These are phyloP conservation scores for Coleophoma crateriformis DNA, from an alignment of 2,329 filamentous ascomycete species.

Conservation along the genomic window DNA sequence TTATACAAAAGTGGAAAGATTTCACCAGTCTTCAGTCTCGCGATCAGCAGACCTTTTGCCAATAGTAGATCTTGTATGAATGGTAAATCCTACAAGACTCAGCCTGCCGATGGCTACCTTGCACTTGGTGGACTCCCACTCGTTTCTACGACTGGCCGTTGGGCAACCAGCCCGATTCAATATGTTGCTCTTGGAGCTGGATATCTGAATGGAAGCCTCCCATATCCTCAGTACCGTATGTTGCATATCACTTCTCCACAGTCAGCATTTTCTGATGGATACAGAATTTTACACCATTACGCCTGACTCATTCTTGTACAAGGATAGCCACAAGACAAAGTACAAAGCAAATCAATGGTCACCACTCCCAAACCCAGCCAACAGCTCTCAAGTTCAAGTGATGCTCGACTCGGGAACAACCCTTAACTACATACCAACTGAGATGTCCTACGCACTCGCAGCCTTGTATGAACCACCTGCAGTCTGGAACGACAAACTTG, in stretches of 20 bases:
- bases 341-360: background rate
- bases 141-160: slow-evolving; percentile 19
- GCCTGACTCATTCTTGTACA: slow-evolving; percentile 7
- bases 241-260: background rate
- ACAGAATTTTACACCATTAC: slow-evolving; percentile 10
- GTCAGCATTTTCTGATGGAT: background rate
- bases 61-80: background rate
- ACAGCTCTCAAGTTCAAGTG: background rate
- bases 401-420: slow-evolving; percentile 11
- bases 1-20: slow-evolving; percentile 39
- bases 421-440: slow-evolving; percentile 6
- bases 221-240: slow-evolving; percentile 4
- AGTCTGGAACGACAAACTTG: background rate
- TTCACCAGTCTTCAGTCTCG: slow-evolving; percentile 41
- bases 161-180: slow-evolving; percentile 11
- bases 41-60: slow-evolving; percentile 28
- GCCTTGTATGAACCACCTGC: slow-evolving; percentile 6
- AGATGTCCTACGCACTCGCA: slow-evolving; percentile 5
- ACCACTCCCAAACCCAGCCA: background rate
- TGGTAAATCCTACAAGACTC: slow-evolving; percentile 3
- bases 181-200: background rate
- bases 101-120: slow-evolving; percentile 34
- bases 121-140: slow-evolving; percentile 44
- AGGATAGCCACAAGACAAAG: background rate
- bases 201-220: slow-evolving; percentile 3